A percentile compares a stretch with the other conserved stretches of the same genome.
phyloP scores from a whole-genome alignment of 768 basidiomycete species.

The Amanita brunnescens region DNA sequence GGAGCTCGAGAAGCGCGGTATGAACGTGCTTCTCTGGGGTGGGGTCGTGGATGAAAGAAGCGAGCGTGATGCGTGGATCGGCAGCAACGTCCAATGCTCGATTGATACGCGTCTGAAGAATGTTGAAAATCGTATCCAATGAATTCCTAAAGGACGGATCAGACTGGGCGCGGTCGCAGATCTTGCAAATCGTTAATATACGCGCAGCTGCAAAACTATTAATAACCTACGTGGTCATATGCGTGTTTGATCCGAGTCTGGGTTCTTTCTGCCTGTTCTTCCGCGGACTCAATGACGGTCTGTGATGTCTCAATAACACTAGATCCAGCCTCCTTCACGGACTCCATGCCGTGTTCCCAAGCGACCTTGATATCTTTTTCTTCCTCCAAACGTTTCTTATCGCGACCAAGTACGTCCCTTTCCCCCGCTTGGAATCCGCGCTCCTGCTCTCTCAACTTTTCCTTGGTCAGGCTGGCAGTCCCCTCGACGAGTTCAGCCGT shows the following conservation, averaged over 20 bases:
- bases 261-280: slow-evolving; percentile 38
- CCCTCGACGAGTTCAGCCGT: slow-evolving; percentile 51
- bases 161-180: slow-evolving; percentile 55
- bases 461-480: slow-evolving; percentile 42
- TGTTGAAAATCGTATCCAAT: slow-evolving; percentile 47
- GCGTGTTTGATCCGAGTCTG: slow-evolving; percentile 38
- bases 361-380: slow-evolving; percentile 38
- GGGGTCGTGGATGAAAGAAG: slow-evolving; percentile 51
- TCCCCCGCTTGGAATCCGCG: slow-evolving; percentile 51
- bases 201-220: not conserved
- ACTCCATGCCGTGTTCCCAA: slow-evolving; percentile 65
- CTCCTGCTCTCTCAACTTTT: slow-evolving; percentile 46
- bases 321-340: slow-evolving; percentile 47
- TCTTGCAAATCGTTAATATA: slow-evolving; percentile 23
- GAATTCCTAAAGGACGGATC: slow-evolving; percentile 52
- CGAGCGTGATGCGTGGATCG: slow-evolving; percentile 38
- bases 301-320: slow-evolving; percentile 48
- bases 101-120: slow-evolving; percentile 50
- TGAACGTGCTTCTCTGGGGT: slow-evolving; percentile 55
- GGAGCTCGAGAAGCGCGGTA: slow-evolving; percentile 40
- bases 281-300: slow-evolving; percentile 26
- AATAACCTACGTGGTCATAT: slow-evolving; percentile 36
- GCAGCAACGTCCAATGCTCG: slow-evolving; percentile 41
- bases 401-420: slow-evolving; percentile 47
- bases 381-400: slow-evolving; percentile 38